phyloP scores from a whole-genome alignment of 2,329 filamentous ascomycete species.

The Alternaria novae-zelandiae region DNA sequence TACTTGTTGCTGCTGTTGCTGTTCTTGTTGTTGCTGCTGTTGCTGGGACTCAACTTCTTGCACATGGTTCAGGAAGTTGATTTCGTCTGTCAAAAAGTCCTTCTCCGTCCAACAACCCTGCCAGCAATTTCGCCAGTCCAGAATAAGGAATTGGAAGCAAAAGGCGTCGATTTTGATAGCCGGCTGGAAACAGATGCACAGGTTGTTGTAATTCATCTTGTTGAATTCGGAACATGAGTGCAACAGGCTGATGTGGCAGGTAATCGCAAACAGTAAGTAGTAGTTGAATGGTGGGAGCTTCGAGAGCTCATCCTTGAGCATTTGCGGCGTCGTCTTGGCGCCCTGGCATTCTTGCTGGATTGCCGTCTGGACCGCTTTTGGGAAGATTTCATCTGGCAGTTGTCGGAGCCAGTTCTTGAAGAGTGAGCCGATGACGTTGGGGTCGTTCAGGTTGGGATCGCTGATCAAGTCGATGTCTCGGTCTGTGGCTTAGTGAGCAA shows the following conservation, averaged over 20 bases:
- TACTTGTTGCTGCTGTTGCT: constrained; percentile 1
- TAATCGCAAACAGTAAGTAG: constrained; percentile 96
- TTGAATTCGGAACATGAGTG: constrained; percentile 93
- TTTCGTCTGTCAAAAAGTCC: constrained; percentile 59
- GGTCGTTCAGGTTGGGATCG: constrained; percentile 87
- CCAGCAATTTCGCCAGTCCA: constrained; percentile 97
- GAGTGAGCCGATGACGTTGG: constrained; percentile 95
- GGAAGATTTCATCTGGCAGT: constrained; percentile 92
- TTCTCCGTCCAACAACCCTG: constrained; percentile 93
- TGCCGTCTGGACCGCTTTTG: constrained; percentile 79
- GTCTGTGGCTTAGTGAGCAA: constrained; percentile 58
- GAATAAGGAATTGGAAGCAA: constrained; percentile 93
- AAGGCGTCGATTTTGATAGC: constrained; percentile 96
- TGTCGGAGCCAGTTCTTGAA: constrained; percentile 96
- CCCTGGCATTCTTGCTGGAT: constrained; percentile 81
- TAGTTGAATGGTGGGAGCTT: constrained; percentile 97
- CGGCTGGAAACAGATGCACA: constrained; percentile 96
- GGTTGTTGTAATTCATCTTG: constrained; percentile 96
- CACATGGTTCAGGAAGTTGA: constrained; percentile 36
- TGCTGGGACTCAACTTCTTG: constrained; percentile 24
- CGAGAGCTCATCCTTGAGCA: constrained; percentile 89
- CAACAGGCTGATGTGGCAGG: constrained; percentile 90
- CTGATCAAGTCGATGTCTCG: constrained; percentile 89
- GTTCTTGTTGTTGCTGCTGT: constrained; percentile 2
- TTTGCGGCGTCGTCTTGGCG: constrained; percentile 78